These are phyloP conservation scores for Fusarium avenaceum DNA, from an alignment of 2,329 filamentous ascomycete genomes.

Conservation along the genomic window DNA sequence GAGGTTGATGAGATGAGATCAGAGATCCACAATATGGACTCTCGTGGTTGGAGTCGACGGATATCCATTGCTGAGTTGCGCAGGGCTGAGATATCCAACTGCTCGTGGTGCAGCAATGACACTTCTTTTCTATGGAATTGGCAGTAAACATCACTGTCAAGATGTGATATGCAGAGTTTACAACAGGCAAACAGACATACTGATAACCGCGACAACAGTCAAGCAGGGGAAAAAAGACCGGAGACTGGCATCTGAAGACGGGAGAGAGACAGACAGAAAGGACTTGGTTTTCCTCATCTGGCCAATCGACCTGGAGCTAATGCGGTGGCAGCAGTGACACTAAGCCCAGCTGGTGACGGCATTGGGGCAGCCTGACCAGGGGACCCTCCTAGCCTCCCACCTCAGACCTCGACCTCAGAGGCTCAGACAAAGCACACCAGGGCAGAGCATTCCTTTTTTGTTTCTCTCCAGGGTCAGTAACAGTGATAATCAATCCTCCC, in stretches of 20 bases:
- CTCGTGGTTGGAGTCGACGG: constrained; percentile 2
- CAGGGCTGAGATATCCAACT: constrained; percentile 27
- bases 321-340: constrained; percentile 37
- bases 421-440: background rate
- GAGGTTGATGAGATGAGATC: constrained; percentile 1
- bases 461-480: constrained; percentile 1
- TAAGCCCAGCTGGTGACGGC: constrained; percentile 39
- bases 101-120: background rate
- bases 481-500: background rate
- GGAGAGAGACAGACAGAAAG: background rate
- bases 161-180: background rate
- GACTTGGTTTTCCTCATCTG: constrained; percentile 32
- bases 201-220: constrained; percentile 1
- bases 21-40: constrained; percentile 15
- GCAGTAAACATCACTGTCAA: background rate
- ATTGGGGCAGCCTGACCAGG: constrained; percentile 33
- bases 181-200: background rate
- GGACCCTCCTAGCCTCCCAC: constrained; percentile 12
- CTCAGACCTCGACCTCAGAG: background rate
- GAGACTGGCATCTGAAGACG: too few species aligned
- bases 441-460: background rate
- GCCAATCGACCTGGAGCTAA: constrained; percentile 43
- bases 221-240: too few species aligned
- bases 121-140: constrained; percentile 2
- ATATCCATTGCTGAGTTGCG: constrained; percentile 3